Base-by-base conservation (phyloP, 345 rosid species). In the Atalantia buxifolia region DNA sequence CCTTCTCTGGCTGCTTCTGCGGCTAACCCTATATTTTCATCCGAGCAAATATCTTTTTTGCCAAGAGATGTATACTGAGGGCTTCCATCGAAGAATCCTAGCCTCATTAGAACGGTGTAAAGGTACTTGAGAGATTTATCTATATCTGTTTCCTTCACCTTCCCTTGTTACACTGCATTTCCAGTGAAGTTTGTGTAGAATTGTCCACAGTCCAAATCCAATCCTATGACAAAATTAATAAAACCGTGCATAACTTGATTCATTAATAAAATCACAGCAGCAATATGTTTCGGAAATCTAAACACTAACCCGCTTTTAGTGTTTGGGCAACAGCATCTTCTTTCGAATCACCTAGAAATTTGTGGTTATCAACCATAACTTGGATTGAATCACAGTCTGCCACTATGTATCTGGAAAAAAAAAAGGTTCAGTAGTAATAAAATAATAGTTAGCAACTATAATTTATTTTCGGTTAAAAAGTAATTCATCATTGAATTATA, bases 181-280 rank as follows among this genome's bases (percentile, higher is more conserved):
- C 74, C 79, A 9, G 85, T 74, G 73, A 76, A 65, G 5, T 79
- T 38, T 0, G 90, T 71, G 69, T 86, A 86, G 69, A 30, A 86
- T 16, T 12, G 77, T 71, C 97, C 93, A 70, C 95, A 93, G 62
- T 93, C 92, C 86, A 93, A 84, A 82, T 93, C 91, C 83, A 91
- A 48, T 66, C 92, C 50, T 36, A 36, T 0, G 0, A 36, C 38
- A 0, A 36, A 36, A 36, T n/a, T n/a, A n/a, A n/a, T 36, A 36
- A 7, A 36, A 36, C 38, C 38, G 8, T 1, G 38, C 38, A 7
- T 0, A 36, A 7, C 38, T 36, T 0, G 9, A 36, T 36, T 36
- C 0, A 7, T 36, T 36, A 36, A 36, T 0, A 36, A 36, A 36
- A 36, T 2, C 8, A 36, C 38, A 35, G 38, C 38, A 36, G 0